Evolutionary conservation across 2,329 filamentous ascomycete species (phyloP).

Genomic region (Neospermospora avenae): DNA sequence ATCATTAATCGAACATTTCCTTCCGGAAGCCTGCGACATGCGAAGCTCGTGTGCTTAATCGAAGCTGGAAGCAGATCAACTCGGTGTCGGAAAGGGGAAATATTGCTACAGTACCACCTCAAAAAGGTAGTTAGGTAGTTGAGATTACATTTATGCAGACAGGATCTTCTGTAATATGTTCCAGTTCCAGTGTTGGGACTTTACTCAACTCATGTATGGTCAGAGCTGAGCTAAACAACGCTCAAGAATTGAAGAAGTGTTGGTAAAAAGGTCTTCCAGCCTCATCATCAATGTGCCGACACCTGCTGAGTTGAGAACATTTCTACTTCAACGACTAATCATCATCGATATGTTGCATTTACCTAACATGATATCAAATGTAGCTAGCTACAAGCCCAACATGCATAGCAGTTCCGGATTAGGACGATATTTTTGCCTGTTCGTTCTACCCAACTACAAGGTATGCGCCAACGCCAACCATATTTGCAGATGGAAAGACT

Average conservation of each 20-base stretch:
- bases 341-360: too few relatives aligned
- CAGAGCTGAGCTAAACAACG: too few relatives aligned
- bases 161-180: background rate
- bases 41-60: background rate
- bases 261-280: background rate
- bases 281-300: too few relatives aligned
- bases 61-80: background rate
- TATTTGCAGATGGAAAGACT: background rate
- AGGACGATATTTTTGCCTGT: background rate
- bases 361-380: too few relatives aligned
- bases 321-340: background rate
- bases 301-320: too few relatives aligned
- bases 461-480: background rate
- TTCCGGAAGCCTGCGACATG: background rate
- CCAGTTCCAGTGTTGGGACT: background rate
- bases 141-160: too few relatives aligned
- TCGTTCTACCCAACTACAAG: background rate
- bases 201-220: too few relatives aligned
- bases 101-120: background rate
- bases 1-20: too few relatives aligned
- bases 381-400: too few relatives aligned
- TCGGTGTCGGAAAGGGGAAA: background rate
- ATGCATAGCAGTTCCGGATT: too few relatives aligned
- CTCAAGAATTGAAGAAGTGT: too few relatives aligned
- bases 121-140: background rate